Base-by-base conservation (phyloP, 2,329 filamentous ascomycete genomes). In the Ophiostoma sp. region DNA sequence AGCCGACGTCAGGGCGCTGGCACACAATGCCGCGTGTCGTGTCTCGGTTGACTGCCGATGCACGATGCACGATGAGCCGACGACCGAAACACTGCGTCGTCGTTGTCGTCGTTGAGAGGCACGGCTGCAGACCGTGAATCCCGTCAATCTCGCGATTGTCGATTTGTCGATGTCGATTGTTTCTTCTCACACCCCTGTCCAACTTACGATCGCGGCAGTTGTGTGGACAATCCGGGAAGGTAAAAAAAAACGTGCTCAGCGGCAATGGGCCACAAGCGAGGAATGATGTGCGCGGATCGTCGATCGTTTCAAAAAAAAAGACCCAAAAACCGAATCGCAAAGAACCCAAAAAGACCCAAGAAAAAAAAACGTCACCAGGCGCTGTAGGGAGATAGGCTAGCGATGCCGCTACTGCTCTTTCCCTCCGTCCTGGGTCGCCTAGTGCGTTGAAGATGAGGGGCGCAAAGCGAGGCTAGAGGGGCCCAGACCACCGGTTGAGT, bases 281-380 rank as follows among this genome's bases (percentile, higher is more conserved):
- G 11, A 25, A 55, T 22, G 61, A 19, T 39, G 33, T 8, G 61
- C 22, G 42, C 12, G 19, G 36, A 66, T 45, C 33, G 61, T 45
- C 61, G n/a, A 28, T 66, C 61, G 36, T 42, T 39, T 48, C 69
- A 36, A 57, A 25, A 69, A 19, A 19, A n/a, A 33, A 22, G 17
- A 66, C 15, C 22, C 22, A 52, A 33, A 25, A 31, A 31, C 48
- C 52, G 25, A 22, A 45, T 28, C 50, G 55, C 68, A 57, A 45
- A 71, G 55, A 57, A 33, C 39, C 39, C 42, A 48, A 45, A 15
- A 2, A 48, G 19, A 48, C 12, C 42, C 42, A 71, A 63, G 11
- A 19, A 31, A 63, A 63, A 71, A 66, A 64, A 64, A 64, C 61
- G 61, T 66, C 61, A 45, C 36, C 22, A 55, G 45, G 50, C 50